Evolutionary conservation across 169 alveolate genomes (phyloP).

Genomic region (Babesia bigemina): DNA sequence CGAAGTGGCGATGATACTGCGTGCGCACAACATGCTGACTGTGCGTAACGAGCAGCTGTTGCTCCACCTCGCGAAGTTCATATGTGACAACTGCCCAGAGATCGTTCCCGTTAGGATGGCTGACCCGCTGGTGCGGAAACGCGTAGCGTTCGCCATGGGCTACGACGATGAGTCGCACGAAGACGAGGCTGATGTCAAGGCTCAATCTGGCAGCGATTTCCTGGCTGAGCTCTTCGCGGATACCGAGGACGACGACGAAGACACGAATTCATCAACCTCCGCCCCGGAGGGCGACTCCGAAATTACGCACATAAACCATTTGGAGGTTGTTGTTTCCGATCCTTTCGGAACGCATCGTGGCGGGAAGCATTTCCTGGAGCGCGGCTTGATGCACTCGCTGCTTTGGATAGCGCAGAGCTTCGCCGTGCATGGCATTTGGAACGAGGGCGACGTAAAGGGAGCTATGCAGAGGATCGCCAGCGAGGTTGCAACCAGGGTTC

Average conservation of each 20-base stretch:
- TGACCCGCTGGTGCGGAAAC: slow-evolving; percentile 10
- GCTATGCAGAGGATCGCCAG: slow-evolving; percentile 50
- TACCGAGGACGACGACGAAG: neutral
- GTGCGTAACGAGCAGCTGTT: slow-evolving; percentile 44
- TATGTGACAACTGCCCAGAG: slow-evolving; percentile 42
- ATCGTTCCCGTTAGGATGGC: slow-evolving; percentile 29
- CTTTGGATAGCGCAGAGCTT: slow-evolving; percentile 59
- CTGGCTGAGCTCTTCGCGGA: neutral
- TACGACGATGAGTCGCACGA: neutral
- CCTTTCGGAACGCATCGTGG: slow-evolving; percentile 1
- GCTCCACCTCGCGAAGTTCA: slow-evolving; percentile 17
- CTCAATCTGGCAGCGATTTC: neutral
- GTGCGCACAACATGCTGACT: slow-evolving; percentile 40
- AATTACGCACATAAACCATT: slow-evolving; percentile 41
- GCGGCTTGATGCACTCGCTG: slow-evolving; percentile 56
- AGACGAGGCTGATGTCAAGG: neutral
- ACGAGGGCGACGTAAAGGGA: slow-evolving; percentile 40
- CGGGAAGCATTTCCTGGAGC: slow-evolving; percentile 18
- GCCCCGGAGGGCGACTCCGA: slow-evolving; percentile 8
- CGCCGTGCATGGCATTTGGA: slow-evolving; percentile 44
- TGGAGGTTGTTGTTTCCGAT: slow-evolving; percentile 18
- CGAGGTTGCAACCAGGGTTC: slow-evolving; percentile 34
- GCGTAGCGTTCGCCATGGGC: slow-evolving; percentile 9
- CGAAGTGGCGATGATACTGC: slow-evolving; percentile 50
- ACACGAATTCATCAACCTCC: neutral